Conservation (phyloP, 495 filamentous ascomycete genomes). For the Tuber borchii region DNA sequence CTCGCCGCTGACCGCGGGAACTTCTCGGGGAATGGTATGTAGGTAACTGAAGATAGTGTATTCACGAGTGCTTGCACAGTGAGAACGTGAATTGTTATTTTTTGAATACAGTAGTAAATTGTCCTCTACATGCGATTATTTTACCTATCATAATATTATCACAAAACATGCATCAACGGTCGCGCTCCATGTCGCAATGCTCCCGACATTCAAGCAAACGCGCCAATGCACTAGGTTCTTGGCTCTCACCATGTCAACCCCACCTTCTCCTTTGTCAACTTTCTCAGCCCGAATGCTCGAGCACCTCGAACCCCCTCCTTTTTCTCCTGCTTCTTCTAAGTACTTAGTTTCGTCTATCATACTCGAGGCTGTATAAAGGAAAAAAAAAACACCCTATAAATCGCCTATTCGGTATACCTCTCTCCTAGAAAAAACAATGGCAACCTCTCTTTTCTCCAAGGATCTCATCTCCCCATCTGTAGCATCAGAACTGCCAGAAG, state of each 20-base stretch:
- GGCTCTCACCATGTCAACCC: background rate
- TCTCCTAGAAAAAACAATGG: conserved; percentile 12
- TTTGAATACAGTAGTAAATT: background rate
- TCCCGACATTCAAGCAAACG: background rate
- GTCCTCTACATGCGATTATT: background rate
- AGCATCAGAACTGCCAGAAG: conserved; percentile 61
- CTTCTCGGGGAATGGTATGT: too few species aligned
- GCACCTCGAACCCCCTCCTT: background rate
- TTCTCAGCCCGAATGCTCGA: background rate
- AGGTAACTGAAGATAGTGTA: background rate
- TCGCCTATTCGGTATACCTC: background rate
- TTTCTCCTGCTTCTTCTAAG: background rate
- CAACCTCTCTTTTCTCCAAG: conserved; percentile 40
- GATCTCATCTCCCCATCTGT: conserved; percentile 72
- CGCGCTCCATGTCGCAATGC: background rate
- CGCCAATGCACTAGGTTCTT: background rate
- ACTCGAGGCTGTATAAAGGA: background rate
- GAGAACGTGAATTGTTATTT: background rate
- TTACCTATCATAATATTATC: background rate
- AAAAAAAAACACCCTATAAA: background rate
- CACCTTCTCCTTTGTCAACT: background rate
- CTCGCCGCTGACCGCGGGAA: too few species aligned
- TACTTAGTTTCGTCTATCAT: background rate
- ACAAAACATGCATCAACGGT: background rate
- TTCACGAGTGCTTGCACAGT: background rate